Base-by-base conservation (phyloP, 805 yeast genomes). In the Pichia phayaonensis region DNA sequence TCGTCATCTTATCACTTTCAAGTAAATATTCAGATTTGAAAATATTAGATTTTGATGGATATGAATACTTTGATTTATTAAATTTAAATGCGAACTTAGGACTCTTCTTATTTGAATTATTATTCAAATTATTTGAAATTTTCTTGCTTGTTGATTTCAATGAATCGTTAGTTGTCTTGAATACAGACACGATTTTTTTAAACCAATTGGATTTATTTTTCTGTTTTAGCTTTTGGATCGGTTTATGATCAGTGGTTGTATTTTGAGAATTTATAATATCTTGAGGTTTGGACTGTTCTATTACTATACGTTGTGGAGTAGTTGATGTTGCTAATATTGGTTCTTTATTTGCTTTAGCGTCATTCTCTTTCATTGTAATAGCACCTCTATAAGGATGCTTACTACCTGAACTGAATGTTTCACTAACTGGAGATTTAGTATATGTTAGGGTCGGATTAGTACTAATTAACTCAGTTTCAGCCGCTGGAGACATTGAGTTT, bases 121-220 rank as follows among this genome's bases (percentile, higher is more conserved):
- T 27, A 31, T 40, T 45, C 2, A 29, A 27, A 15, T 13, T 27
- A 8, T 16, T 31, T 7, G 27, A 29, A 21, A 22, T 18, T 29
- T 20, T 43, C 26, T 29, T 23, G 2, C 22, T 24, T 24, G 31
- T 21, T 24, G 18, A 24, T 23, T 24, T 41, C 7, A 23, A 16
- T 41, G n/a, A 18, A n/a, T 24, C 22, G 26, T 41, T 41, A 1
- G 29, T 29, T 15, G 29, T 42, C 11, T 18, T 40, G 36, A 49
- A 50, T 13, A 48, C 47, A 16, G 53, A 47, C 13, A 59, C 53
- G 11, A 61, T 31, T 40, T 61, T 52, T 23, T 47, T 52, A 16
- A 61, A 53, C 64, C 64, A 61, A 31, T 52, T 60, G 6, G 62
- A 59, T 46, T 55, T 31, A 5, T n/a, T 16, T 52, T 27, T 52